Evolutionary conservation across 2,329 filamentous ascomycete species (phyloP), one percentile per base, ranked within the genome.

Genomic region (Acrocalymma vagum): DNA sequence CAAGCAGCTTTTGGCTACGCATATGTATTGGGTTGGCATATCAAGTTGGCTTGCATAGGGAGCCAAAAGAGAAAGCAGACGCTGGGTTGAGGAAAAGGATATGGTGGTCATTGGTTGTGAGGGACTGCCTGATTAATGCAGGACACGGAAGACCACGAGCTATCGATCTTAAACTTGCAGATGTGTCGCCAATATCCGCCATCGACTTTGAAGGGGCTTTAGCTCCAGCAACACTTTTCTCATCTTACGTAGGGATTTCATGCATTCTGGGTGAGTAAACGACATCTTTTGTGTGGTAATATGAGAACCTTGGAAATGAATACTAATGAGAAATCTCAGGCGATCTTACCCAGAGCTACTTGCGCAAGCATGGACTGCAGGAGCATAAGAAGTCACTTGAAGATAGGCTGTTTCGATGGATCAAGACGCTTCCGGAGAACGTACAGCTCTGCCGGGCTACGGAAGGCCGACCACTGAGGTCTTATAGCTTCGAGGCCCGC

Each of bases 41-140:
- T 54, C 72, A 75, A 38, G 62, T 74, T 39, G 72, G 73, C 3
- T 54, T 76, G n/a, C 72, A 75, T 42, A 65, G 68, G 26, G 72
- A 76, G 35, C 71, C 72, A 3, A 51, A 49, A 4, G 54, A 53
- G 4, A 65, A 62, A 32, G 48, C 57, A 16, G 67, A 73, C 39
- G 62, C 65, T 21, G 53, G 62, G 5, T 42, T 73, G 9, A 59
- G 72, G 31, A 67, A 65, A 34, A 59, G 71, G 30, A 55, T 75
- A 7, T 75, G 72, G 72, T 75, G 72, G 72, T 71, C 69, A 13
- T 48, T 75, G 13, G 70, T 71, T 27, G 70, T 72, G 35, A 58
- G 70, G 26, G 72, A 75, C 42, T 65, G 63, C 46, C 50, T 74
- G 16, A 73, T 73, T 23, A 72, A 71, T 11, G 67, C 69, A 11